A percentile compares a stretch with the other conserved stretches of the same genome.
phyloP scores from a whole-genome alignment of 495 filamentous ascomycete species.

The Haplographium delicatum region DNA sequence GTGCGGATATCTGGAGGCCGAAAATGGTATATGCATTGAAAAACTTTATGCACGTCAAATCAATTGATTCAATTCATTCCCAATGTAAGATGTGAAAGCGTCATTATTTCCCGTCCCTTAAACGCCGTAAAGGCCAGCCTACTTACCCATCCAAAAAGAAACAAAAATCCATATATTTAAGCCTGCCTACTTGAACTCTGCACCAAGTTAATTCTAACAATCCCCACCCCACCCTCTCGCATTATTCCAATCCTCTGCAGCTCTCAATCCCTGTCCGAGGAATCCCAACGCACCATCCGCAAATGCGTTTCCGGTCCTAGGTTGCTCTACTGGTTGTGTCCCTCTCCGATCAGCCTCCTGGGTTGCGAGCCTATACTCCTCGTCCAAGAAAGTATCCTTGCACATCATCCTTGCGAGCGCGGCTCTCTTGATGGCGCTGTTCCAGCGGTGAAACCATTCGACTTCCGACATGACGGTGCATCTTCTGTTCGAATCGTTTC shows the following conservation, averaged over 20 bases:
- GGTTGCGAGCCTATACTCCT: slow-evolving; percentile 20
- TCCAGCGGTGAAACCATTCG: slow-evolving; percentile 19
- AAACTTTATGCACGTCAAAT: too few species aligned
- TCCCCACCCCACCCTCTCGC: slow-evolving; percentile 9
- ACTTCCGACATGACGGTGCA: slow-evolving; percentile 15
- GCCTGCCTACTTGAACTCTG: too few species aligned
- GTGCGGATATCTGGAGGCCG: too few species aligned
- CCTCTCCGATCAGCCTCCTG: slow-evolving; percentile 14
- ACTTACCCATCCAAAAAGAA: neutral
- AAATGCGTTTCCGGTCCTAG: slow-evolving; percentile 22
- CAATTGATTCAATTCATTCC: too few species aligned
- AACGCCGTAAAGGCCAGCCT: too few species aligned
- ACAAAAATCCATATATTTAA: too few species aligned
- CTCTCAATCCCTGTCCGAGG: slow-evolving; percentile 15
- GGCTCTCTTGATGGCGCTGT: slow-evolving; percentile 20
- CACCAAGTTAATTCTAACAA: neutral
- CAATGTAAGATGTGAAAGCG: too few species aligned
- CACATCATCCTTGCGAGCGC: slow-evolving; percentile 18
- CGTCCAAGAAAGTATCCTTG: slow-evolving; percentile 15
- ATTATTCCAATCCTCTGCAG: slow-evolving; percentile 5
- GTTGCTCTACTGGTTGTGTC: neutral
- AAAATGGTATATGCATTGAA: too few species aligned
- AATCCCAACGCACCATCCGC: slow-evolving; percentile 23
- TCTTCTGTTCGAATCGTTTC: slow-evolving; percentile 1
- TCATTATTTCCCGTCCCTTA: too few species aligned